Conservation (phyloP, 208 protist species). For the Phytomonas sp. region DNA sequence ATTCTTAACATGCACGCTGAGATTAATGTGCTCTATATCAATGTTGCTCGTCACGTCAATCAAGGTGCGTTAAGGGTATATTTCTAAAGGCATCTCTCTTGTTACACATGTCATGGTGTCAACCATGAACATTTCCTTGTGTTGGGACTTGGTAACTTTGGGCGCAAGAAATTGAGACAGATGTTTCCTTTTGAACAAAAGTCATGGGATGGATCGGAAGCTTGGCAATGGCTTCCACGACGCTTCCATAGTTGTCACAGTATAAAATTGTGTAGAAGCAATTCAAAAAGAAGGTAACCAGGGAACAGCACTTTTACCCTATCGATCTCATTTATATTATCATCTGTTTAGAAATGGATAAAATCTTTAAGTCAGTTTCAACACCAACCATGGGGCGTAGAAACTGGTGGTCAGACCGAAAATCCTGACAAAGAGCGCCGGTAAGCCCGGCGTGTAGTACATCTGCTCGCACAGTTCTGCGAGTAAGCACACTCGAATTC, state of each 20-base stretch:
- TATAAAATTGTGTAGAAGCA: too few relatives aligned
- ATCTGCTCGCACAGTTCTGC: neutral
- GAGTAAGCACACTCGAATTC: neutral
- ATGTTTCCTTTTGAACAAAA: too few relatives aligned
- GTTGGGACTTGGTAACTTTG: conserved; percentile 11
- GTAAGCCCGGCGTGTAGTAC: neutral
- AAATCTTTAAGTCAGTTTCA: neutral
- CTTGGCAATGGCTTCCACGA: too few relatives aligned
- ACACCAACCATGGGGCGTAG: neutral
- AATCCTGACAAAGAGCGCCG: neutral
- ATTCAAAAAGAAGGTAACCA: too few relatives aligned
- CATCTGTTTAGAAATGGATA: neutral
- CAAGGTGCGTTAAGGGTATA: conserved; percentile 18
- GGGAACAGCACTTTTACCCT: too few relatives aligned
- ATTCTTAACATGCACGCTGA: conserved; percentile 24
- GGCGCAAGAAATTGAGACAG: conserved; percentile 8
- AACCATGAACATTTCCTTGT: conserved; percentile 30
- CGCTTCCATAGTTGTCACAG: too few relatives aligned
- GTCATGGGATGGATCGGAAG: too few relatives aligned
- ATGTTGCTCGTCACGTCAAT: conserved; percentile 12
- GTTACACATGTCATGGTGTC: conserved; percentile 38
- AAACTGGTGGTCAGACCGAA: neutral
- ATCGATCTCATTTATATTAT: neutral
- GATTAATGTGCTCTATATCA: conserved; percentile 34
- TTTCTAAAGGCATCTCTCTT: conserved; percentile 10